phyloP scores from a whole-genome alignment of 306 rosid genomes.

The Cicer yamashitae region DNA sequence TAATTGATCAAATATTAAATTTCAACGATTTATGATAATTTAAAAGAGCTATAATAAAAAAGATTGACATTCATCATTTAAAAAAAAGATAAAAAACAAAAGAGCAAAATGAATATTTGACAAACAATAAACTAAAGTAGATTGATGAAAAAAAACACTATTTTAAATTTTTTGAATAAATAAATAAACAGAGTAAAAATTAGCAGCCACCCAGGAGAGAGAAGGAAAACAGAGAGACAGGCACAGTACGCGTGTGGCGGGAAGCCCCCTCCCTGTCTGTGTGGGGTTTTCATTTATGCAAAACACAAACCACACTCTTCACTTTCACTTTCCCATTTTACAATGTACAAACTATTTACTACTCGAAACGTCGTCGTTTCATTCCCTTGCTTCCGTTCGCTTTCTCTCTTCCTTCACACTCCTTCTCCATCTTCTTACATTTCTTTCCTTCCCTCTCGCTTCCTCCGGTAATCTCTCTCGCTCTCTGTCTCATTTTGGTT shows the following conservation, averaged over 20 bases:
- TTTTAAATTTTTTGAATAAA: too few relatives aligned
- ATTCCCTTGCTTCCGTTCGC: constrained; percentile 63
- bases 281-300: constrained; percentile 1
- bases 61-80: too few relatives aligned
- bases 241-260: background rate
- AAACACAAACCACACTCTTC: background rate
- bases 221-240: too few relatives aligned
- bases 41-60: too few relatives aligned
- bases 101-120: too few relatives aligned
- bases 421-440: constrained; percentile 42
- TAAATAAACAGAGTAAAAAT: too few relatives aligned
- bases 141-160: too few relatives aligned
- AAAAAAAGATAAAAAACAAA: too few relatives aligned
- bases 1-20: too few relatives aligned
- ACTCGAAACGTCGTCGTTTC: constrained; percentile 61
- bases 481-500: constrained; percentile 10
- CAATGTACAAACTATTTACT: constrained; percentile 66
- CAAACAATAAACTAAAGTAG: too few relatives aligned
- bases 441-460: constrained; percentile 57
- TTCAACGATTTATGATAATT: too few relatives aligned
- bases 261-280: background rate
- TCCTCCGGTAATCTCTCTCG: constrained; percentile 56
- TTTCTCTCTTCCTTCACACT: constrained; percentile 53
- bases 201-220: too few relatives aligned
- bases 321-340: background rate